Evolutionary conservation across 139 green algal genomes (phyloP).

Genomic region (Edaphochlamys debaryana): DNA sequence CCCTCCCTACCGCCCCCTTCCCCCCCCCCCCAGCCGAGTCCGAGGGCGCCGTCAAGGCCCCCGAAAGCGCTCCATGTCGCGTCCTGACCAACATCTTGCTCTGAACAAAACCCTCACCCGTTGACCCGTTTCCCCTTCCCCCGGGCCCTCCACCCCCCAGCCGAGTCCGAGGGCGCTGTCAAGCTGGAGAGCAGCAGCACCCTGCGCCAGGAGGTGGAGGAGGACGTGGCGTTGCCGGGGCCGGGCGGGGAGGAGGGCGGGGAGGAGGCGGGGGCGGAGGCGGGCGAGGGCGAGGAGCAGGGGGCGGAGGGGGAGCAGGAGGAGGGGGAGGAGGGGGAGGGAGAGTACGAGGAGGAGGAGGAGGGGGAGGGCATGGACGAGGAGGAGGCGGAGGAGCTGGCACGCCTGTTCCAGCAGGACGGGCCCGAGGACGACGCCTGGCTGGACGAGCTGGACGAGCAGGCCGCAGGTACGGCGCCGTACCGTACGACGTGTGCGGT

Average conservation of each 20-base stretch:
- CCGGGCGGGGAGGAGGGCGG: neutral
- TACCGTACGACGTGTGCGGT: neutral
- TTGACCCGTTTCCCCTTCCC: too few relatives aligned
- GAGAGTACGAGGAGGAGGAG: slow-evolving; percentile 2
- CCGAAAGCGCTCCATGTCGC: too few relatives aligned
- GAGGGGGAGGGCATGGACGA: neutral
- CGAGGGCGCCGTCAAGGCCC: too few relatives aligned
- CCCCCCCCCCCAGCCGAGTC: too few relatives aligned
- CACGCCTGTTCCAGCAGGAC: slow-evolving; percentile 29
- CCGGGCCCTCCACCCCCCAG: too few relatives aligned
- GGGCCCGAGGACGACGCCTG: slow-evolving; percentile 7
- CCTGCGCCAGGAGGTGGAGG: neutral
- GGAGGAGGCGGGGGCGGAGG: neutral
- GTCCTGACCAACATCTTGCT: too few relatives aligned
- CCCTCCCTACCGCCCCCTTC: too few relatives aligned
- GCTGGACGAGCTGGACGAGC: slow-evolving; percentile 26
- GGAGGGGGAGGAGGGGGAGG: neutral
- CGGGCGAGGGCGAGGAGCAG: neutral
- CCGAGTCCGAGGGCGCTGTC: too few relatives aligned
- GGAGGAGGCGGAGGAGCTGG: slow-evolving; percentile 9
- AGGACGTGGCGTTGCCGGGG: neutral
- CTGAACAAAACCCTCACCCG: too few relatives aligned
- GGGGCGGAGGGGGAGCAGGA: neutral
- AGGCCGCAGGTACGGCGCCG: neutral
- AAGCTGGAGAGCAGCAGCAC: neutral